Evolutionary conservation across 345 rosid species (phyloP).

Genomic region (Gynandropsis gynandra): DNA sequence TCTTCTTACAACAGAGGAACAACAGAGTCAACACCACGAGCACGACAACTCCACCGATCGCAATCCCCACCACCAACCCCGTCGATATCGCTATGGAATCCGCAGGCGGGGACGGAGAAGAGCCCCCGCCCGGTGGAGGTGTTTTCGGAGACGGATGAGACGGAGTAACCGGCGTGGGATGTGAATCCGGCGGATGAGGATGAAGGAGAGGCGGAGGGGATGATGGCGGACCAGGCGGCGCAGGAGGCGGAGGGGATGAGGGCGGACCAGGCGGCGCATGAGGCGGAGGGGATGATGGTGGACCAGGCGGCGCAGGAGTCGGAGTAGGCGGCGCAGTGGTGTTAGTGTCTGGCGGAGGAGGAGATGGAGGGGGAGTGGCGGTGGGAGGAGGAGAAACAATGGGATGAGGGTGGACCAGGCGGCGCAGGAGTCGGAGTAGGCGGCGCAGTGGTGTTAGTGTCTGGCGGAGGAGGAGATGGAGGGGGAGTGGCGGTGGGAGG

Average conservation of each 20-base stretch:
- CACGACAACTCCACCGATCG: conserved; percentile 47
- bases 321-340: conserved; percentile 28
- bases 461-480: conserved; percentile 35
- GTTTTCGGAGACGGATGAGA: conserved; percentile 28
- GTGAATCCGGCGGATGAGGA: conserved; percentile 20
- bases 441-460: conserved; percentile 22
- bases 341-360: conserved; percentile 33
- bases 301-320: conserved; percentile 20
- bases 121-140: too few species aligned
- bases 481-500: conserved; percentile 35
- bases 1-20: conserved; percentile 52
- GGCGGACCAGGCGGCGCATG: conserved; percentile 16
- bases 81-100: conserved; percentile 31
- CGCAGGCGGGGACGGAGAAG: conserved; percentile 30
- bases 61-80: conserved; percentile 59
- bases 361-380: conserved; percentile 31
- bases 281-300: conserved; percentile 28
- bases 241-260: conserved; percentile 20
- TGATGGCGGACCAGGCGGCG: conserved; percentile 17
- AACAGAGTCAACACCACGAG: conserved; percentile 37
- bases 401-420: conserved; percentile 37
- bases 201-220: conserved; percentile 20
- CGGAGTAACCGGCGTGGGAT: conserved; percentile 32
- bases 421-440: conserved; percentile 32
- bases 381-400: conserved; percentile 37